Evolutionary conservation across 495 filamentous ascomycete genomes (phyloP), one percentile per base, ranked within the genome.

Genomic region (Penicillium canescens): DNA sequence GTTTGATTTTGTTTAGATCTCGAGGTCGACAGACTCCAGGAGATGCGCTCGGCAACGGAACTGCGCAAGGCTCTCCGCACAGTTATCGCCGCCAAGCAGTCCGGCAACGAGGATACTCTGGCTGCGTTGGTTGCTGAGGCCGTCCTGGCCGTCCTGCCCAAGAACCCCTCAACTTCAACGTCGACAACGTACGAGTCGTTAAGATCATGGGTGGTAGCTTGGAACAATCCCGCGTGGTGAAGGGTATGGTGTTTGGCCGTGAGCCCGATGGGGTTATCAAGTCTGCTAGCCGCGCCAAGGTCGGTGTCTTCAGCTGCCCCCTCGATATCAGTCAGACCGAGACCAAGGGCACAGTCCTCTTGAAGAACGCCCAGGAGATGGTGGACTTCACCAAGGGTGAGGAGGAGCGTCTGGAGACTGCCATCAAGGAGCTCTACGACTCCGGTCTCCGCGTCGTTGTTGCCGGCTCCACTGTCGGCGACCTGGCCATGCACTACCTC

Each of bases 191-290:
- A 58, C 91, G 95, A 44, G 95, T 99, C 53, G 95, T 99, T 52
- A 99, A 99, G 79, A 98, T 99, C 61, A 97, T 99, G 95, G 95
- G 95, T 57, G 94, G 95, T 53, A 90, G 86, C 67, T 78, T 98
- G 65, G 89, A 91, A 65, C 92, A 98, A 73, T 94, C 89, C 65
- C 84, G 85, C 55, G 94, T 99, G 20, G 88, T 99, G 34, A 96
- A 89, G 80, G 95, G 95, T 61, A 99, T 99, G 95, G 95, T 99
- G 26, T 97, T 99, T 68, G 85, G 88, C 53, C 83, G 94, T 53
- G 90, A 96, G 65, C 95, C 95, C 12, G 86, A 97, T 66, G 93
- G 91, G 60, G 82, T 81, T 18, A 74, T 96, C 65, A 98, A 96
- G 82, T 91, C 90, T 75, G 91, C 87, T 48, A 80, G 76, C 57